Base-by-base conservation (phyloP, 768 basidiomycete genomes). In the Hirschioporus abietinus region DNA sequence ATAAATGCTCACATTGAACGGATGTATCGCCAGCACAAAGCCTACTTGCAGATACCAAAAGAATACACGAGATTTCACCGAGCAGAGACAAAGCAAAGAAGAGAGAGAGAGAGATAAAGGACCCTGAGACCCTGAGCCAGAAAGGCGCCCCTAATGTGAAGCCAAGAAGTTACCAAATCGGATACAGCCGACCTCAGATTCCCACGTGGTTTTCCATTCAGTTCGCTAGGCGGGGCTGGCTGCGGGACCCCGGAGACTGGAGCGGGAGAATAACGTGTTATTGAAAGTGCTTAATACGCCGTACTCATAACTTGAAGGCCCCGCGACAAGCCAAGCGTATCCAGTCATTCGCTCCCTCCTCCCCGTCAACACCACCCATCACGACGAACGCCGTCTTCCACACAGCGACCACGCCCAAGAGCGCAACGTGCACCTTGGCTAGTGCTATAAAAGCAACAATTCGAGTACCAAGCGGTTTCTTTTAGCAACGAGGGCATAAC, bases 341-440 rank as follows among this genome's bases (percentile, higher is more conserved):
- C 42, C 42, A 52, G 42, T 20, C 42, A 52, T 52, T 52, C 42
- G 42, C 42, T 52, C 42, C 42, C 42, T 52, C 42, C 12, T 52
- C 42, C 42, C 42, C 42, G 30, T 52, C 42, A 52, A 52, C 42
- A 52, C 42, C 42, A 52, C 42, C 42, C 42, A 52, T 52, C 42
- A 52, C 42, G 20, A 52, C 42, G 42, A 52, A 20, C 42, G 8
- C 42, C 42, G 42, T 20, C 42, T 12, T 52, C 42, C 42, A 52
- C 42, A 52, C 42, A 15, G 12, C 42, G 42, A 52, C 42, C 42
- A 52, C 42, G 42, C 42, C 42, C 42, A 52, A 52, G 42, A 52
- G 42, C 42, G 12, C 42, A 52, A 52, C 42, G 42, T 20, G 42
- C 42, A 52, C 6, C 15, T 52, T 20, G 42, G 12, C 12, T 20